phyloP scores from a whole-genome alignment of 768 basidiomycete species.

The Gloeopeniophorella convolvens region DNA sequence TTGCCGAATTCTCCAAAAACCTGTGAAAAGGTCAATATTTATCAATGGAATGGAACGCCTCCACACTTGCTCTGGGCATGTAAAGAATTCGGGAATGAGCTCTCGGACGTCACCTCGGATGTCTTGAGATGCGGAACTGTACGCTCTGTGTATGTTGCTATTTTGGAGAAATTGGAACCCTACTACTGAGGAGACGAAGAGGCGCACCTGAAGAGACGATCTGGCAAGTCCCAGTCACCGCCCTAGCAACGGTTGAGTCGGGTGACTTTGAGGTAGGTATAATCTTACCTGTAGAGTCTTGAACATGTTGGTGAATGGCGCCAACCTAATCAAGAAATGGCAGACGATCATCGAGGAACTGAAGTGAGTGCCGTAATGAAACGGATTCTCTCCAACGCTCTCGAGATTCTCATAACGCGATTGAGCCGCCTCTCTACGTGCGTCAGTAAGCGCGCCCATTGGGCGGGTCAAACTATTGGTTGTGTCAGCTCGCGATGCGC shows the following conservation, averaged over 20 bases:
- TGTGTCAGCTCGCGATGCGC: neutral
- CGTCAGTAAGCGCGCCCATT: constrained; percentile 83
- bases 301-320: constrained; percentile 93
- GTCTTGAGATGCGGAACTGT: constrained; percentile 78
- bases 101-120: constrained; percentile 90
- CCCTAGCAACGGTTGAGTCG: constrained; percentile 43
- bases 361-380: constrained; percentile 93
- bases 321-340: constrained; percentile 84
- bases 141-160: constrained; percentile 78
- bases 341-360: constrained; percentile 97
- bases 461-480: constrained; percentile 58
- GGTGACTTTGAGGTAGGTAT: neutral
- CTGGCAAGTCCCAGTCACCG: constrained; percentile 92
- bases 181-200: constrained; percentile 7
- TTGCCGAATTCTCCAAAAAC: constrained; percentile 75
- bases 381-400: constrained; percentile 80
- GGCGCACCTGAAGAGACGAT: constrained; percentile 66
- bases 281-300: constrained; percentile 64
- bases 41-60: neutral
- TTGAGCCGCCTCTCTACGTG: constrained; percentile 67
- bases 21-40: constrained; percentile 32
- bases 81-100: constrained; percentile 85
- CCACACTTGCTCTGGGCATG: constrained; percentile 64
- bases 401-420: constrained; percentile 68
- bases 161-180: neutral